These are phyloP conservation scores for Melanomma pulvis-pyrius DNA, from an alignment of 495 filamentous ascomycete species.

Conservation along the genomic window DNA sequence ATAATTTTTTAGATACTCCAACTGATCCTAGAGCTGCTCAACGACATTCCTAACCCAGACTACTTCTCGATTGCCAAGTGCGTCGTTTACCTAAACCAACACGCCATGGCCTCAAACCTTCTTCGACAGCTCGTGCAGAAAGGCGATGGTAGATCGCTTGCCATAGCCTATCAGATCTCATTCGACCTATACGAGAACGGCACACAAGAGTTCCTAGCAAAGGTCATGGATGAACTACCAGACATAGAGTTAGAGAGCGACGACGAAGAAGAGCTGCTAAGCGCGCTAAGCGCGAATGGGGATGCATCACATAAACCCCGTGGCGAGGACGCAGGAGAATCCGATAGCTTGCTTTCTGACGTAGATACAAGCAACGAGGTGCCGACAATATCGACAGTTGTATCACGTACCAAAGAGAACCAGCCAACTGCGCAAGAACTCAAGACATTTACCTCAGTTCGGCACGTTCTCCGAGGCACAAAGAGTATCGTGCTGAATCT, in stretches of 20 bases:
- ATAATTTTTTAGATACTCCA: slow-evolving; percentile 68
- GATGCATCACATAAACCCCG: slow-evolving; percentile 37
- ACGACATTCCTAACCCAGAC: slow-evolving; percentile 85
- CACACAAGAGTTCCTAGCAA: slow-evolving; percentile 93
- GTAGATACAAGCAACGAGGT: slow-evolving; percentile 36
- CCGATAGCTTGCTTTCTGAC: slow-evolving; percentile 43
- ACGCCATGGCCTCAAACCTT: slow-evolving; percentile 87
- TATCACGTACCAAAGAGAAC: slow-evolving; percentile 44
- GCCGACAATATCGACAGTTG: slow-evolving; percentile 40
- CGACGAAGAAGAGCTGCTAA: slow-evolving; percentile 45
- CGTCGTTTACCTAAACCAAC: slow-evolving; percentile 92
- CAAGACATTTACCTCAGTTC: slow-evolving; percentile 74
- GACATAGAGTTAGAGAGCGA: slow-evolving; percentile 52
- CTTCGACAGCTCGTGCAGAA: slow-evolving; percentile 79
- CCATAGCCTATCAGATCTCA: slow-evolving; percentile 93
- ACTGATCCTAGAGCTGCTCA: slow-evolving; percentile 84
- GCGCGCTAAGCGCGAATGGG: slow-evolving; percentile 44
- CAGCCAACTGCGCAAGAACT: slow-evolving; percentile 45
- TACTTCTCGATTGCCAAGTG: slow-evolving; percentile 99
- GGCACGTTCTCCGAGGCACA: slow-evolving; percentile 83
- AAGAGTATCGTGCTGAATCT: slow-evolving; percentile 91
- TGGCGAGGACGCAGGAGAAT: slow-evolving; percentile 52
- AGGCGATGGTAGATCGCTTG: slow-evolving; percentile 72
- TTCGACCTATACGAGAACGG: slow-evolving; percentile 98
- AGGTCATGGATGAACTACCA: slow-evolving; percentile 80